Conservation (phyloP, 2,329 filamentous ascomycete species). For the Drechslera avenae region DNA sequence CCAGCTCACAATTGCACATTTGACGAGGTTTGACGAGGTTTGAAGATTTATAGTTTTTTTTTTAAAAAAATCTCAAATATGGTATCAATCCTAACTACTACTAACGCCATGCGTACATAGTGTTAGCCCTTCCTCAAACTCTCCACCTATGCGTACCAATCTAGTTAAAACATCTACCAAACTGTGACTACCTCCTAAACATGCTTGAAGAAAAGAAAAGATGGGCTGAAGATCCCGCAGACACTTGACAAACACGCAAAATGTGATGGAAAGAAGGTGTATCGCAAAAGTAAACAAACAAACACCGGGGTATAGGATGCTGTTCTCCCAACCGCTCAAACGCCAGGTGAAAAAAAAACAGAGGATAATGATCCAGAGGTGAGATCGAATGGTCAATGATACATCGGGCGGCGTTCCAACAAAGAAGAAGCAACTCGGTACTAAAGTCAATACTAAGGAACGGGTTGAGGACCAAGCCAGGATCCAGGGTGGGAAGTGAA, state of each 20-base stretch:
- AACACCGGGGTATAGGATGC: conserved; percentile 36
- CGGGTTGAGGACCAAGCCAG: conserved; percentile 18
- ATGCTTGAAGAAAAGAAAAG: background rate
- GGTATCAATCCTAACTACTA: no score
- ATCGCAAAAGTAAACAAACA: conserved; percentile 4
- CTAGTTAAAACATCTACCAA: background rate
- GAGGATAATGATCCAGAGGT: conserved; percentile 13
- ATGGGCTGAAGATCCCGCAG: no score
- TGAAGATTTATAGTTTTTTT: no score
- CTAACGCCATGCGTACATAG: background rate
- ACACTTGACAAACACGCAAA: no score
- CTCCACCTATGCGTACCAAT: background rate
- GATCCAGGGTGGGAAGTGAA: conserved; percentile 23
- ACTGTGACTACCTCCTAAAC: background rate
- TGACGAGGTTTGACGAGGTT: no score
- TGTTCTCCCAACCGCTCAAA: conserved; percentile 23
- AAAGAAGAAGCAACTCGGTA: conserved; percentile 2
- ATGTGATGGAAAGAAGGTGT: background rate
- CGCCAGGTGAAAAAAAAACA: conserved; percentile 15
- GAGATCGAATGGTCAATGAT: conserved; percentile 11
- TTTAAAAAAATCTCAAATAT: background rate
- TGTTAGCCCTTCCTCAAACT: background rate
- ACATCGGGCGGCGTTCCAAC: background rate
- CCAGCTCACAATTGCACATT: no score
- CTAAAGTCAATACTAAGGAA: conserved; percentile 22